A percentile compares a stretch with the other conserved stretches of the same genome.
Evolutionary conservation across 164 flowering plant species (phyloP).

Genomic region (Nymphaea colorata): DNA sequence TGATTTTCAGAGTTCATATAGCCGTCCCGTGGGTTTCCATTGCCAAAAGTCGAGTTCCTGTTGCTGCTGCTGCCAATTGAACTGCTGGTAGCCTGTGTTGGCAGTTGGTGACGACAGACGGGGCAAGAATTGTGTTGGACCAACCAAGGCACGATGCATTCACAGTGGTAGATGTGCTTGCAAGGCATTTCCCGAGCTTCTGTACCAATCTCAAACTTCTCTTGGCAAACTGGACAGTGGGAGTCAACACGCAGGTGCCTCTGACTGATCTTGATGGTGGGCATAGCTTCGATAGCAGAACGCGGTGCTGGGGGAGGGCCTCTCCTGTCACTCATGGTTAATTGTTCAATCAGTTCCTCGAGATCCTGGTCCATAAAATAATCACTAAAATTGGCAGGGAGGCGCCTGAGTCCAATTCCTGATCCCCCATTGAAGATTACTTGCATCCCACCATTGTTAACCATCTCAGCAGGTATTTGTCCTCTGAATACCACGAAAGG

Average conservation of each 20-base stretch:
- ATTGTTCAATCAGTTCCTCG: constrained; percentile 62
- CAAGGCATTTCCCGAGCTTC: constrained; percentile 80
- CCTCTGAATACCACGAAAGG: constrained; percentile 72
- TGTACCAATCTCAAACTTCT: constrained; percentile 57
- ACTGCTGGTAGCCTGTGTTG: constrained; percentile 27
- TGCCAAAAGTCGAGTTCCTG: constrained; percentile 13
- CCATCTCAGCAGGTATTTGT: constrained; percentile 53
- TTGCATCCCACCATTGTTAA: constrained; percentile 50
- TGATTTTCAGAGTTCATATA: constrained; percentile 11
- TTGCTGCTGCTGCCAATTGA: constrained; percentile 21
- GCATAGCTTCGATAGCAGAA: constrained; percentile 68
- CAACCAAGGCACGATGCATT: constrained; percentile 85
- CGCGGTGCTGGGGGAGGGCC: constrained; percentile 80
- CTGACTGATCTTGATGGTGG: constrained; percentile 56
- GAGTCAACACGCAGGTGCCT: constrained; percentile 65
- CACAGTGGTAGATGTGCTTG: constrained; percentile 66
- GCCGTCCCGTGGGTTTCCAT: background rate
- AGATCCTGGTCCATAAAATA: constrained; percentile 77
- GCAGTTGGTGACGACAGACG: constrained; percentile 68
- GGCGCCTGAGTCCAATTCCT: constrained; percentile 47
- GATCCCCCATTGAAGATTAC: constrained; percentile 53
- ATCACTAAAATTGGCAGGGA: constrained; percentile 39
- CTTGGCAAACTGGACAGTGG: constrained; percentile 79
- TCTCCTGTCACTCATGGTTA: constrained; percentile 32
- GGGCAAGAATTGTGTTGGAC: constrained; percentile 83